These are phyloP conservation scores for Arthonia radiata DNA, from an alignment of 495 filamentous ascomycete genomes.

Conservation along the genomic window DNA sequence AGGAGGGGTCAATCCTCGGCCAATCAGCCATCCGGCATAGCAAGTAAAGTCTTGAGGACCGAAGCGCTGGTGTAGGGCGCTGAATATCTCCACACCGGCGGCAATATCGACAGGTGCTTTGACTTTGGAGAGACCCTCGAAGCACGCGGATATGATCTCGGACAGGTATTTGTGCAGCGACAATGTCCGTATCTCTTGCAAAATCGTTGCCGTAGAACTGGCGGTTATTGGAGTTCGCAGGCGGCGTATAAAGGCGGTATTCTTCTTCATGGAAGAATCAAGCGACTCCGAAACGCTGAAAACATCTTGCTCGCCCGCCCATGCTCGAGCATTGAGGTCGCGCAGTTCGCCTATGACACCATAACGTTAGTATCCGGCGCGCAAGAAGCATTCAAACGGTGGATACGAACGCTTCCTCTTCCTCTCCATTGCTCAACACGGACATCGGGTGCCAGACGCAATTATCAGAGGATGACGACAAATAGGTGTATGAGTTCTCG, in stretches of 20 bases:
- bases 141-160: constrained; percentile 94
- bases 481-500: too few species aligned
- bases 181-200: constrained; percentile 75
- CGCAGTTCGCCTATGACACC: constrained; percentile 52
- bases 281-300: constrained; percentile 59
- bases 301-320: constrained; percentile 68
- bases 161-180: constrained; percentile 95
- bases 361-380: constrained; percentile 6
- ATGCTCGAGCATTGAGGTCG: constrained; percentile 61
- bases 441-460: too few species aligned
- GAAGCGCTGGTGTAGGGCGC: constrained; percentile 88
- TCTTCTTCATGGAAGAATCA: constrained; percentile 95
- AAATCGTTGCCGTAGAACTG: constrained; percentile 51
- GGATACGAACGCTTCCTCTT: neutral
- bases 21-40: constrained; percentile 79
- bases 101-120: constrained; percentile 78
- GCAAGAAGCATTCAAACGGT: neutral
- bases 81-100: constrained; percentile 75
- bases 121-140: constrained; percentile 77
- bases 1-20: constrained; percentile 74
- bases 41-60: constrained; percentile 75
- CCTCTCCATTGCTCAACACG: too few species aligned
- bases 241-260: constrained; percentile 95
- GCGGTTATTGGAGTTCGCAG: constrained; percentile 71
- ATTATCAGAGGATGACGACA: too few species aligned